Evolutionary conservation across 768 basidiomycete species (phyloP).

Genomic region (Pholiota conissans): DNA sequence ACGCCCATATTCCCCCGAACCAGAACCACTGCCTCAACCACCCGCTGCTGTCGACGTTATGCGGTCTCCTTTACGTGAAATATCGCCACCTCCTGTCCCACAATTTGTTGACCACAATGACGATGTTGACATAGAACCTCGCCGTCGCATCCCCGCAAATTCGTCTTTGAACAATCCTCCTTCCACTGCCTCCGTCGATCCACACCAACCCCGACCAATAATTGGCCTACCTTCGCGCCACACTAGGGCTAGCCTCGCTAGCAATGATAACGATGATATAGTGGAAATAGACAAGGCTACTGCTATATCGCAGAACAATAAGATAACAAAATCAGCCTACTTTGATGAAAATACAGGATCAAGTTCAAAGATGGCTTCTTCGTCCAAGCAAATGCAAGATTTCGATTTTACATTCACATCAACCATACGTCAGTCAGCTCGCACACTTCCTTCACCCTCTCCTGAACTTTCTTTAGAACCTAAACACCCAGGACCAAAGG

Average conservation of each 20-base stretch:
- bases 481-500: constrained; percentile 7
- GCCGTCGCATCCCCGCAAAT: constrained; percentile 32
- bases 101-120: constrained; percentile 27
- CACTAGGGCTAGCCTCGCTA: background rate
- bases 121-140: constrained; percentile 38
- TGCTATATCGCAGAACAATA: background rate
- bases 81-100: constrained; percentile 32
- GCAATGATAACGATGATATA: background rate
- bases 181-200: background rate
- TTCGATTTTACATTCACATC: constrained; percentile 18
- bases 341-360: background rate
- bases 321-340: background rate
- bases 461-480: background rate
- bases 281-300: background rate
- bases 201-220: constrained; percentile 11
- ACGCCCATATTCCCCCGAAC: constrained; percentile 24
- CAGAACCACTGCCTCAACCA: background rate
- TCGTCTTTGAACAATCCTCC: constrained; percentile 11
- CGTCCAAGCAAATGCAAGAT: background rate
- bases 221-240: constrained; percentile 13
- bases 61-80: constrained; percentile 40
- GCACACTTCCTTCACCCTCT: constrained; percentile 10
- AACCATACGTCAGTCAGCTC: constrained; percentile 16
- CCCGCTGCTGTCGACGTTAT: constrained; percentile 10
- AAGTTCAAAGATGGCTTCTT: background rate